A percentile compares a stretch with the other conserved stretches of the same genome.
Evolutionary conservation across 2,329 filamentous ascomycete species (phyloP).

Genomic region (Exserohilum turcica): DNA sequence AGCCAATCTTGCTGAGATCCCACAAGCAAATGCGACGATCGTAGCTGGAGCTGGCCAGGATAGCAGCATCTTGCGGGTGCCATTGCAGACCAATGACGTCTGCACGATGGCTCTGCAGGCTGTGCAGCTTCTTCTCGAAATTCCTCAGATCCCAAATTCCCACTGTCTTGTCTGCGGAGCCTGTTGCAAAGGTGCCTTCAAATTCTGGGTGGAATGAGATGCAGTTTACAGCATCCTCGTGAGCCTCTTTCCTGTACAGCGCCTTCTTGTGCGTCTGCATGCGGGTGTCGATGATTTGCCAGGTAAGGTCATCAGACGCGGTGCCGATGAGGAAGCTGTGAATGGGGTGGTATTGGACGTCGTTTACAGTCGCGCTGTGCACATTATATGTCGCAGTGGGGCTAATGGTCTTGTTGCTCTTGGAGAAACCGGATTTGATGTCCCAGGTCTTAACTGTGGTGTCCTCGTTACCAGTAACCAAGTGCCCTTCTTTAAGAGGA

Average conservation of each 20-base stretch:
- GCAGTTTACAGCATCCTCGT: conserved; percentile 93
- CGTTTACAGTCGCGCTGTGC: conserved; percentile 90
- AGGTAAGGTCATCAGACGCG: conserved; percentile 91
- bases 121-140: conserved; percentile 86
- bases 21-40: conserved; percentile 95
- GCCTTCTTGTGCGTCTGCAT: conserved; percentile 68
- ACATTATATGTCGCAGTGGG: conserved; percentile 80
- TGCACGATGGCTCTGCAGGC: conserved; percentile 84
- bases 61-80: conserved; percentile 88
- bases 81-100: conserved; percentile 90
- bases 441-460: conserved; percentile 93
- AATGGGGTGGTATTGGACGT: conserved; percentile 92
- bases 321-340: conserved; percentile 82
- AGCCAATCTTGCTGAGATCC: conserved; percentile 89
- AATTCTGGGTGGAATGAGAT: conserved; percentile 90
- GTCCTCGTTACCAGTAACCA: conserved; percentile 92
- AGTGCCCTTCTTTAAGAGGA: conserved; percentile 77
- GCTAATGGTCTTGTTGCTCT: conserved; percentile 70
- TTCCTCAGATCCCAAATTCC: conserved; percentile 95
- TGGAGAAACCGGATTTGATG: conserved; percentile 71
- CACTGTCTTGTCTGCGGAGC: conserved; percentile 92
- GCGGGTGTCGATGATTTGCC: conserved; percentile 90
- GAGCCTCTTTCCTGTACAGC: conserved; percentile 73
- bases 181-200: conserved; percentile 90
- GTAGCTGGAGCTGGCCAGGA: conserved; percentile 89